phyloP scores from a whole-genome alignment of 2,329 filamentous ascomycete genomes.

The Aurifilum marmelostoma region DNA sequence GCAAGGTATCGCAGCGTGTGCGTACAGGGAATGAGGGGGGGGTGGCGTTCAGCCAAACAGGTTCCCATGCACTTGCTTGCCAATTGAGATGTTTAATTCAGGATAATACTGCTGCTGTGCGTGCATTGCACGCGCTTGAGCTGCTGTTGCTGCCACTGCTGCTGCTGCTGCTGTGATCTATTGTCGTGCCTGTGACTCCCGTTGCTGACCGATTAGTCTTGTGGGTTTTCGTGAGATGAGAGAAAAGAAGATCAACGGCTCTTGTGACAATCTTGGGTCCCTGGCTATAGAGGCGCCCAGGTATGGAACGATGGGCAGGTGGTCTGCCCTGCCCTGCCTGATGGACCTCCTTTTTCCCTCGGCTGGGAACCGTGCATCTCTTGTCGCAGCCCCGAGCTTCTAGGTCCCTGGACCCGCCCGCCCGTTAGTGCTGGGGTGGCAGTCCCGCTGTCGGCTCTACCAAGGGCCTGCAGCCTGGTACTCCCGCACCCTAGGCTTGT shows the following conservation, averaged over 20 bases:
- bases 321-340: background rate
- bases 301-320: background rate
- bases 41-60: background rate
- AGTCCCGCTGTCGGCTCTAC: background rate
- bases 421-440: background rate
- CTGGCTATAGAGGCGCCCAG: background rate
- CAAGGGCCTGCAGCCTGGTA: background rate
- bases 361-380: conserved; percentile 9
- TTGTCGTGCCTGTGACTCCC: background rate
- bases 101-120: no score
- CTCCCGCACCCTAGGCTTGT: conserved; percentile 3
- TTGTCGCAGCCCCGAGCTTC: conserved; percentile 6
- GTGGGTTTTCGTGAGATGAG: background rate
- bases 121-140: background rate
- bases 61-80: background rate
- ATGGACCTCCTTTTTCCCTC: conserved; percentile 12
- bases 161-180: background rate
- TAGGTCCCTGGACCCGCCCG: background rate
- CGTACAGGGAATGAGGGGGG: background rate
- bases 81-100: background rate
- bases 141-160: background rate
- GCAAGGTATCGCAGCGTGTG: background rate
- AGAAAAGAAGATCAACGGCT: conserved; percentile 1
- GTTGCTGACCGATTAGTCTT: background rate
- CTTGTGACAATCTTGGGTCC: background rate